These are phyloP conservation scores for Tulasnella sp. DNA, from an alignment of 768 basidiomycete genomes.

Conservation along the genomic window DNA sequence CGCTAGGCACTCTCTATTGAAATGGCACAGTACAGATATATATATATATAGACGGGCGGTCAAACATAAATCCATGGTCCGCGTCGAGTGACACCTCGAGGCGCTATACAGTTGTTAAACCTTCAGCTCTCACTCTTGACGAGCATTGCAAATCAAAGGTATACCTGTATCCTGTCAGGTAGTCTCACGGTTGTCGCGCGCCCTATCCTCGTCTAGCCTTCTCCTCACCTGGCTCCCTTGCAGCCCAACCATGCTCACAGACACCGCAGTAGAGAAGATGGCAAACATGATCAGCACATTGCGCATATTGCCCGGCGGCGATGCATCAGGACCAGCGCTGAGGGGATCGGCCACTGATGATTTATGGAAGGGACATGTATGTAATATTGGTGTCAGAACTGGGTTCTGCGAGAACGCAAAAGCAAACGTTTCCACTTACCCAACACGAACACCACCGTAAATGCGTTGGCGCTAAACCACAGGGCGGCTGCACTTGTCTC, in stretches of 20 bases:
- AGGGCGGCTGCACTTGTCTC: conserved; percentile 65
- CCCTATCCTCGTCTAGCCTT: conserved; percentile 46
- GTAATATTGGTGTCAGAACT: neutral
- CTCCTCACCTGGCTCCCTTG: conserved; percentile 52
- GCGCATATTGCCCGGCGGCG: conserved; percentile 66
- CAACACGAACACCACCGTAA: conserved; percentile 50
- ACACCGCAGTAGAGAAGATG: conserved; percentile 33
- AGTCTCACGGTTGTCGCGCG: neutral
- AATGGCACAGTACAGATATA: no score
- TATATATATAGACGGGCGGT: no score
- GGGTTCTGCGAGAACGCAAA: neutral
- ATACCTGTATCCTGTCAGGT: neutral
- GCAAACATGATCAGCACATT: conserved; percentile 58
- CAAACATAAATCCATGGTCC: no score
- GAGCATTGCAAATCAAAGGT: no score
- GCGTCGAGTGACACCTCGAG: no score
- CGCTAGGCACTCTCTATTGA: no score
- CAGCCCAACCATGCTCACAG: conserved; percentile 39
- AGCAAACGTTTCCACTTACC: conserved; percentile 32
- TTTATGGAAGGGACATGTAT: conserved; percentile 38
- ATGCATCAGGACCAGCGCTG: conserved; percentile 38
- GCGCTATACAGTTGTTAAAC: no score
- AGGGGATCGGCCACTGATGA: neutral
- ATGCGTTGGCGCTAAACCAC: conserved; percentile 52
- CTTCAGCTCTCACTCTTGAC: no score